A percentile compares a stretch with the other conserved stretches of the same genome.
Evolutionary conservation across 2,329 filamentous ascomycete species (phyloP).

Genomic region (Fusarium sp.): DNA sequence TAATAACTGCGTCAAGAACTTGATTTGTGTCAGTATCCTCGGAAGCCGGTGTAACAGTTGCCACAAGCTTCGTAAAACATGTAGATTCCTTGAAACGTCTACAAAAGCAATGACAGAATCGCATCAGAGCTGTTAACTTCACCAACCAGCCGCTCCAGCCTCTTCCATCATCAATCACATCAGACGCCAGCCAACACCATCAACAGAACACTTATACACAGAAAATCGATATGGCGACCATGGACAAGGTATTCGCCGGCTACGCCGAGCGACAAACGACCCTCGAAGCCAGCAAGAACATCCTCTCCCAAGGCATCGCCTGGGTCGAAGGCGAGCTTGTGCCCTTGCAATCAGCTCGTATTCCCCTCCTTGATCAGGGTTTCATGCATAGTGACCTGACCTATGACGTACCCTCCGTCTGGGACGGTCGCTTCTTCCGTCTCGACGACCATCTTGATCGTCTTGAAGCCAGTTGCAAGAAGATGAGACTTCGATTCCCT

Average conservation of each 20-base stretch:
- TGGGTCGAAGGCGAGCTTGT: slow-evolving; percentile 60
- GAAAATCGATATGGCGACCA: slow-evolving; percentile 55
- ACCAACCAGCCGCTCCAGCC: neutral
- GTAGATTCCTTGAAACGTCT: neutral
- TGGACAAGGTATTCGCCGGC: slow-evolving; percentile 57
- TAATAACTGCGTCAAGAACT: neutral
- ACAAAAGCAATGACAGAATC: slow-evolving; percentile 13
- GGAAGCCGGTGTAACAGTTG: neutral
- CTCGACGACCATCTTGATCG: slow-evolving; percentile 62
- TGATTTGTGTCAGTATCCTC: neutral
- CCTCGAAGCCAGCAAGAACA: slow-evolving; percentile 41
- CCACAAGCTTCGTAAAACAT: neutral
- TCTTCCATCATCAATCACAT: neutral
- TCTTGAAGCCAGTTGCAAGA: slow-evolving; percentile 58
- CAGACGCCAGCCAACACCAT: neutral
- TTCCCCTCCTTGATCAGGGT: slow-evolving; percentile 64
- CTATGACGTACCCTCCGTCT: slow-evolving; percentile 64
- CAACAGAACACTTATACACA: neutral
- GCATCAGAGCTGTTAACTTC: neutral
- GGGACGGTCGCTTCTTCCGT: slow-evolving; percentile 65
- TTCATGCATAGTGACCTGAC: slow-evolving; percentile 66
- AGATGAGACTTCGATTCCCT: slow-evolving; percentile 60
- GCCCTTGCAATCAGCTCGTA: slow-evolving; percentile 60
- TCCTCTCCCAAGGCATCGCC: slow-evolving; percentile 56
- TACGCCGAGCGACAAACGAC: slow-evolving; percentile 48